phyloP scores from a whole-genome alignment of 1,139 yeast species.

The Candida sanyaensis region DNA sequence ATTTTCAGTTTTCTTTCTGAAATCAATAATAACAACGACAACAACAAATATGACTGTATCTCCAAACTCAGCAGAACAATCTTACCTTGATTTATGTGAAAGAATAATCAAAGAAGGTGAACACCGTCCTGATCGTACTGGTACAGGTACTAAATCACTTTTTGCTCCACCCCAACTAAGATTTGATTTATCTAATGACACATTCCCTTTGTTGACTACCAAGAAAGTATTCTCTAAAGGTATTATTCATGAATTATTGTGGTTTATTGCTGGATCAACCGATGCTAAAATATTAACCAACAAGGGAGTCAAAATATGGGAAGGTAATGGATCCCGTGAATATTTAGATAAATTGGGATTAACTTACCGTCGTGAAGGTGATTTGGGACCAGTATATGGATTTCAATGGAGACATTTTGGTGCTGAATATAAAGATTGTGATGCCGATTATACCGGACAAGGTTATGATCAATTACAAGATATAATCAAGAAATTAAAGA shows the following conservation, averaged over 20 bases:
- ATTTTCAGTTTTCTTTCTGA: neutral
- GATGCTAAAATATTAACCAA: conserved; percentile 79
- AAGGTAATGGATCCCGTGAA: conserved; percentile 97
- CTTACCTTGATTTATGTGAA: conserved; percentile 79
- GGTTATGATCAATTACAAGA: conserved; percentile 90
- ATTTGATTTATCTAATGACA: conserved; percentile 69
- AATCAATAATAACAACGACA: neutral
- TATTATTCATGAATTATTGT: conserved; percentile 81
- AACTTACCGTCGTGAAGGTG: conserved; percentile 82
- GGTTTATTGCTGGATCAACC: conserved; percentile 92
- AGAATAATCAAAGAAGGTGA: conserved; percentile 84
- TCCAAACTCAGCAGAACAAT: conserved; percentile 64
- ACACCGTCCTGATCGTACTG: conserved; percentile 91
- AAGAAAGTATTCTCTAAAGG: conserved; percentile 90
- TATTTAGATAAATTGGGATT: conserved; percentile 84
- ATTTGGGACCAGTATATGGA: conserved; percentile 97
- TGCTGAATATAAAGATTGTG: conserved; percentile 84
- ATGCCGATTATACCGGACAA: conserved; percentile 80
- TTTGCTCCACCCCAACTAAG: conserved; percentile 97
- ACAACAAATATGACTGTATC: conserved; percentile 25
- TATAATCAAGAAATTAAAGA: conserved; percentile 75
- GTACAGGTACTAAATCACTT: conserved; percentile 88
- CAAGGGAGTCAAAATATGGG: conserved; percentile 94
- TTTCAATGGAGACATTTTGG: conserved; percentile 99
- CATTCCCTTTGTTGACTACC: conserved; percentile 88